Percentiles rank a stretch among this genome's conserved stretches.
Evolutionary conservation across 306 rosid species (phyloP).

Genomic region (Leucaena leucocephala): DNA sequence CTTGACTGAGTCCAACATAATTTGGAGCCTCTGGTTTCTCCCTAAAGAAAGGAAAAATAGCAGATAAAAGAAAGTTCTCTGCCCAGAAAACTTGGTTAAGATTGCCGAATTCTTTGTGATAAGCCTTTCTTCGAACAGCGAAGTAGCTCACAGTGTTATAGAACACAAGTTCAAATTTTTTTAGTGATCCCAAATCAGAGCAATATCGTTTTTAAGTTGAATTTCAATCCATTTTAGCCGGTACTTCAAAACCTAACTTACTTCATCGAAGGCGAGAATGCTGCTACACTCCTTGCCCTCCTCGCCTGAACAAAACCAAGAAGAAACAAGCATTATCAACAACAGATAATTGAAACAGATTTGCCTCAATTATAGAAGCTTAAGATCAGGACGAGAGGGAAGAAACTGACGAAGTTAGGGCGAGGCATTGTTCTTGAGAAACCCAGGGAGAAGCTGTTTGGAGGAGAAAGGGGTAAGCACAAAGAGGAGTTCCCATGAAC

Average conservation of each 20-base stretch:
- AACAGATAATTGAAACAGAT: not conserved
- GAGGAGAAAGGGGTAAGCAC: conserved; percentile 23
- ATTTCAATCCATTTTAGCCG: not conserved
- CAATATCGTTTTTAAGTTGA: not conserved
- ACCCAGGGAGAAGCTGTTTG: not conserved
- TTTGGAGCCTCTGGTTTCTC: conserved; percentile 44
- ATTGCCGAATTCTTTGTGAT: not conserved
- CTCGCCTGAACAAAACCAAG: conserved; percentile 36
- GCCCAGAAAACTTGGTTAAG: not conserved
- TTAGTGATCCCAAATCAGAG: not conserved
- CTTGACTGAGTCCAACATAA: conserved; percentile 30
- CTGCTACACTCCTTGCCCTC: conserved; percentile 41
- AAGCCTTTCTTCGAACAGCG: not conserved
- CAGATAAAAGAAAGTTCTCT: not conserved
- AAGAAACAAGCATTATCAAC: not conserved
- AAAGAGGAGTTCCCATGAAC: conserved; percentile 36
- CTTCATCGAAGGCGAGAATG: conserved; percentile 51
- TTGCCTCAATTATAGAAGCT: conserved; percentile 2
- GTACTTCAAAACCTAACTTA: conserved; percentile 37
- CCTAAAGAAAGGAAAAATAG: conserved; percentile 33
- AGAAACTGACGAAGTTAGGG: conserved; percentile 53
- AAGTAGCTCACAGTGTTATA: not conserved
- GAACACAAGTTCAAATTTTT: not conserved
- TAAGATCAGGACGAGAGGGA: not conserved
- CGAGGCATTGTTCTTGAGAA: conserved; percentile 10